Conservation (phyloP, 169 alveolate species). For the Plasmodium berghei region DNA sequence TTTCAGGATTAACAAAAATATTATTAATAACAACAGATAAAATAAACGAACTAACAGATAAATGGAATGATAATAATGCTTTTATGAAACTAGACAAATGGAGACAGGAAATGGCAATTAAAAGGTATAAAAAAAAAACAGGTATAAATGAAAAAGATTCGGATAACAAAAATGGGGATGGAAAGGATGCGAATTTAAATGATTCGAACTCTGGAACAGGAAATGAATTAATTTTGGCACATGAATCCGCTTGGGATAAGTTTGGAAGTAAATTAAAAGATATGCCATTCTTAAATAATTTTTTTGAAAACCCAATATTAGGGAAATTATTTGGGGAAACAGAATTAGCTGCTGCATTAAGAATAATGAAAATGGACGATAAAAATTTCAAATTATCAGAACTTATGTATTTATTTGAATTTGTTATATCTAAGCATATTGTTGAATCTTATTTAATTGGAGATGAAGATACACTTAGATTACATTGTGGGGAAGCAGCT, state of each 20-base stretch:
- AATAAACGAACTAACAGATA: slow-evolving; percentile 22
- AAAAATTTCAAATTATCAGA: slow-evolving; percentile 89
- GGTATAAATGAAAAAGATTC: slow-evolving; percentile 21
- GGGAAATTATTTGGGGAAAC: slow-evolving; percentile 90
- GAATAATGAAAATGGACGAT: slow-evolving; percentile 91
- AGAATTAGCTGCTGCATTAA: slow-evolving; percentile 88
- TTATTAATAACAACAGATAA: slow-evolving; percentile 12
- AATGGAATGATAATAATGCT: slow-evolving; percentile 65
- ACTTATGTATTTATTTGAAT: slow-evolving; percentile 88
- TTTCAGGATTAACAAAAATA: not conserved
- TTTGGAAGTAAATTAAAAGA: slow-evolving; percentile 90
- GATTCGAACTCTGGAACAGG: slow-evolving; percentile 22
- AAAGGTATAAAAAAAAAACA: slow-evolving; percentile 75
- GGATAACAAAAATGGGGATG: not conserved
- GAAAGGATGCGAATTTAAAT: not conserved
- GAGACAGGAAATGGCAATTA: slow-evolving; percentile 83
- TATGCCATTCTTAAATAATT: slow-evolving; percentile 90
- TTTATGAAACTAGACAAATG: slow-evolving; percentile 73
- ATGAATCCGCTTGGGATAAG: slow-evolving; percentile 90
- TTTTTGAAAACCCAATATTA: slow-evolving; percentile 90
- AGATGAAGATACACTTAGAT: slow-evolving; percentile 84
- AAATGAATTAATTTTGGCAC: slow-evolving; percentile 80
- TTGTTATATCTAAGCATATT: slow-evolving; percentile 89
- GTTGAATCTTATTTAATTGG: slow-evolving; percentile 90
- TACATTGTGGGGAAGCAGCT: slow-evolving; percentile 92